These are phyloP conservation scores for Rhizopogon vinicolor DNA, from an alignment of 768 basidiomycete genomes.

Conservation along the genomic window DNA sequence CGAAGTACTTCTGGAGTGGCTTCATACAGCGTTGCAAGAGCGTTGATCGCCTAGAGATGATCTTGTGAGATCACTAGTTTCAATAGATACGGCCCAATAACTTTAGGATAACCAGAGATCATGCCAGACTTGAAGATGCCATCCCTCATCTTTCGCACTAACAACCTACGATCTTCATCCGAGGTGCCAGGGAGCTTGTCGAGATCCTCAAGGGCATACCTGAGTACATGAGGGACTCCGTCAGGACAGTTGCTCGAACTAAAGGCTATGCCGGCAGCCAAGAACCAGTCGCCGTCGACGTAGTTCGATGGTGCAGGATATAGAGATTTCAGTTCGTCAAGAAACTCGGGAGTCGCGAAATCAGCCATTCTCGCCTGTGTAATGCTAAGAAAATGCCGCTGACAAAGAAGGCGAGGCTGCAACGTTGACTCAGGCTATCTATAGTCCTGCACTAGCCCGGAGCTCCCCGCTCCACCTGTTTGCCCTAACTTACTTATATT, in stretches of 20 bases:
- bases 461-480: no score
- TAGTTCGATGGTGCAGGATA: constrained; percentile 32
- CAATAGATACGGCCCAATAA: constrained; percentile 15
- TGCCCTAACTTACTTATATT: no score
- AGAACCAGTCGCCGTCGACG: constrained; percentile 51
- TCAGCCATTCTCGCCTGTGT: constrained; percentile 13
- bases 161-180: constrained; percentile 32
- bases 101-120: constrained; percentile 54
- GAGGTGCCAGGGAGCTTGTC: constrained; percentile 19
- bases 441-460: no score
- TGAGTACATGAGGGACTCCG: constrained; percentile 50
- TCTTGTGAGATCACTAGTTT: not conserved
- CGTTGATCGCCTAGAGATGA: constrained; percentile 50
- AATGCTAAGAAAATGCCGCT: no score
- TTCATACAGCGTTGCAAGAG: constrained; percentile 44
- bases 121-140: constrained; percentile 59
- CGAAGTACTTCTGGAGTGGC: constrained; percentile 49
- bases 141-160: constrained; percentile 57
- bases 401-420: no score
- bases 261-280: constrained; percentile 53
- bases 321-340: constrained; percentile 38
- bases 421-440: no score
- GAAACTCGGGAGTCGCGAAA: constrained; percentile 38
- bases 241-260: constrained; percentile 56
- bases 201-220: constrained; percentile 43